Percentiles rank a stretch among this genome's conserved stretches.
phyloP scores from a whole-genome alignment of 75 land plant genomes.

The Selaginella tamariscina region DNA sequence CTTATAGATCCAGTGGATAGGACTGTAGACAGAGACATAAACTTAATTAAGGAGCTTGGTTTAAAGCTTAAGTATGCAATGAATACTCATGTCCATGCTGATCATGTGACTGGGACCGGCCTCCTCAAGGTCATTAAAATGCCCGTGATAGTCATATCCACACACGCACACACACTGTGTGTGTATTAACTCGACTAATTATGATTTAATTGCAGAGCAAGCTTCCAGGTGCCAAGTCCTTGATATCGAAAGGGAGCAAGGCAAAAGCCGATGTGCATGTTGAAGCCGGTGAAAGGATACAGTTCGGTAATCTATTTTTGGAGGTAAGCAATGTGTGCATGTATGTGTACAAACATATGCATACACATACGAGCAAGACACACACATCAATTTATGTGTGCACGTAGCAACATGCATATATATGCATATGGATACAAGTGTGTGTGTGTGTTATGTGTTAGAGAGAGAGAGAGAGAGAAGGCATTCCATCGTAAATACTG shows the following conservation, averaged over 20 bases:
- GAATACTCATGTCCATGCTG: conserved; percentile 78
- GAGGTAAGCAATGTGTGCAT: too few species aligned
- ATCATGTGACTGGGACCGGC: conserved; percentile 77
- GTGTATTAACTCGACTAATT: not conserved
- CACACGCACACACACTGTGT: too few species aligned
- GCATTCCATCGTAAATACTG: too few species aligned
- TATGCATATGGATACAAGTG: not conserved
- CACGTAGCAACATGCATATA: too few species aligned
- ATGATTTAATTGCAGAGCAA: conserved; percentile 31
- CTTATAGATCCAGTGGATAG: conserved; percentile 69
- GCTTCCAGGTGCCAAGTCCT: conserved; percentile 55
- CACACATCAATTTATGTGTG: not conserved
- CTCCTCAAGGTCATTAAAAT: conserved; percentile 66
- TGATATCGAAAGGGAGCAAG: conserved; percentile 64
- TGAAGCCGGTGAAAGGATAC: conserved; percentile 57
- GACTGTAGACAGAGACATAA: conserved; percentile 55
- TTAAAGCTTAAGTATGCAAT: conserved; percentile 57
- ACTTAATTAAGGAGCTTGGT: conserved; percentile 47
- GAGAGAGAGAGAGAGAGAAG: not conserved
- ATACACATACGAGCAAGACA: not conserved
- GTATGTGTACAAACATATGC: too few species aligned
- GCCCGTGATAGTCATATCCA: too few species aligned
- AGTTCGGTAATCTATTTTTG: conserved; percentile 56
- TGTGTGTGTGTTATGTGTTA: not conserved
- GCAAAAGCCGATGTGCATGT: conserved; percentile 63